Conservation (phyloP, 2,329 filamentous ascomycete species). For the Sarocladiaceae sp. region DNA sequence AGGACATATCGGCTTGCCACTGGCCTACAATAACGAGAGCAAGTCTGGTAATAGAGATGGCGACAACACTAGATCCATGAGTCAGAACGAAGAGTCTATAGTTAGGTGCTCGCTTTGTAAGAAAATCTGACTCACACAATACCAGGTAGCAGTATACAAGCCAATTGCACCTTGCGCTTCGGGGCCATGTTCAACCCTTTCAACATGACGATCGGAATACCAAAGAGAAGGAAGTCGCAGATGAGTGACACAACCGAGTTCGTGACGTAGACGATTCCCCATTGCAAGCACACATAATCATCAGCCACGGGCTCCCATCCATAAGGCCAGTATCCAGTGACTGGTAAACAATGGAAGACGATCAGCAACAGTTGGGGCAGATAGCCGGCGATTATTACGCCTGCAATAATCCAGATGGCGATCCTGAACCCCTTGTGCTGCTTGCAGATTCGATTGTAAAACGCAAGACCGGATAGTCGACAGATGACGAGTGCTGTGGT, state of each 20-base stretch:
- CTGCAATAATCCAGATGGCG: conserved; percentile 28
- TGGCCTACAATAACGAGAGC: conserved; percentile 41
- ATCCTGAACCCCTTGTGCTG: conserved; percentile 28
- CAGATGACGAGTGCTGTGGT: conserved; percentile 42
- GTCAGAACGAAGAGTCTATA: not conserved
- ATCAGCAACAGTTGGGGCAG: conserved; percentile 43
- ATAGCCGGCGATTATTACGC: conserved; percentile 33
- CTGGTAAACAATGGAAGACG: conserved; percentile 44
- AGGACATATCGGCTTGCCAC: conserved; percentile 40
- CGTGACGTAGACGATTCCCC: conserved; percentile 45
- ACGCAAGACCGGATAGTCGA: conserved; percentile 44
- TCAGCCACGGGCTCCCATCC: conserved; percentile 34
- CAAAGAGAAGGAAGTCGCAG: conserved; percentile 44
- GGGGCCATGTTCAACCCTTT: conserved; percentile 35
- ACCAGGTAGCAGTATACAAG: conserved; percentile 41
- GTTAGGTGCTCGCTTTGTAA: no score
- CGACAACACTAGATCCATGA: conserved; percentile 33
- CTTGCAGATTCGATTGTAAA: conserved; percentile 40
- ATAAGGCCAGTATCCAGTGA: conserved; percentile 47
- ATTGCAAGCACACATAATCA: conserved; percentile 38
- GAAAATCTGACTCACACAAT: conserved; percentile 30
- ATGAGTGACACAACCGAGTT: conserved; percentile 43
- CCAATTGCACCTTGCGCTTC: conserved; percentile 40
- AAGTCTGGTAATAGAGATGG: conserved; percentile 40
- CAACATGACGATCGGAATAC: conserved; percentile 42